Evolutionary conservation across 441 rosid species (phyloP).

Genomic region (Pelargonium australe): DNA sequence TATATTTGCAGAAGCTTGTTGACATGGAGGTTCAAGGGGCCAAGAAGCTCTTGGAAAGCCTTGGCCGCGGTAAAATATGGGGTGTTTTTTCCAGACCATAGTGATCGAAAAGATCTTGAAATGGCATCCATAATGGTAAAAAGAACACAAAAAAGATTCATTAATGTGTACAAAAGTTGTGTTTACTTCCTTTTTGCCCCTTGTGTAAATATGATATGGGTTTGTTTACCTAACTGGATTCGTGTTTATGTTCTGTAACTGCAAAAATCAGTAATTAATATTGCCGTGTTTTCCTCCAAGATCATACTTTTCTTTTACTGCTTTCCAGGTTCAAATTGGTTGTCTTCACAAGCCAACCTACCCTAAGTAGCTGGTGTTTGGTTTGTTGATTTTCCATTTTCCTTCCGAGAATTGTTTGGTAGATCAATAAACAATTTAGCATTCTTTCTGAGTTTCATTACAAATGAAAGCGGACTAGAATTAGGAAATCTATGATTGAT

Average conservation of each 20-base stretch:
- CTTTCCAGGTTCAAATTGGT: not conserved
- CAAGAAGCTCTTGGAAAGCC: slow-evolving; percentile 58
- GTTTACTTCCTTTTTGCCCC: slow-evolving; percentile 20
- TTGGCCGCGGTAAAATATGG: slow-evolving; percentile 67
- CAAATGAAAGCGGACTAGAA: too few species aligned
- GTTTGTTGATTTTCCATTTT: too few species aligned
- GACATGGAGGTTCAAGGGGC: slow-evolving; percentile 76
- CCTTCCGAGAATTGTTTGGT: too few species aligned
- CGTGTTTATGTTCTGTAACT: slow-evolving; percentile 22
- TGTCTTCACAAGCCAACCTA: too few species aligned
- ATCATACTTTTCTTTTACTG: not conserved
- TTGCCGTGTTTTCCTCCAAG: slow-evolving; percentile 8
- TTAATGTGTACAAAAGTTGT: slow-evolving; percentile 24
- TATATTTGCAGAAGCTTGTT: slow-evolving; percentile 61
- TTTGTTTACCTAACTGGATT: slow-evolving; percentile 30
- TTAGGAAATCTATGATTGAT: too few species aligned
- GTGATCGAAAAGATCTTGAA: not conserved
- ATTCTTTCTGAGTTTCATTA: too few species aligned
- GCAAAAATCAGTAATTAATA: slow-evolving; percentile 21
- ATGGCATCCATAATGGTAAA: slow-evolving; percentile 33
- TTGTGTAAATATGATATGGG: slow-evolving; percentile 35
- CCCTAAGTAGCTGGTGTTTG: not conserved
- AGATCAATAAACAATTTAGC: too few species aligned
- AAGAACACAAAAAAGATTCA: slow-evolving; percentile 29
- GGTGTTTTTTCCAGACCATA: slow-evolving; percentile 62